phyloP scores from a whole-genome alignment of 495 filamentous ascomycete genomes.

The Xeromyces bisporus region DNA sequence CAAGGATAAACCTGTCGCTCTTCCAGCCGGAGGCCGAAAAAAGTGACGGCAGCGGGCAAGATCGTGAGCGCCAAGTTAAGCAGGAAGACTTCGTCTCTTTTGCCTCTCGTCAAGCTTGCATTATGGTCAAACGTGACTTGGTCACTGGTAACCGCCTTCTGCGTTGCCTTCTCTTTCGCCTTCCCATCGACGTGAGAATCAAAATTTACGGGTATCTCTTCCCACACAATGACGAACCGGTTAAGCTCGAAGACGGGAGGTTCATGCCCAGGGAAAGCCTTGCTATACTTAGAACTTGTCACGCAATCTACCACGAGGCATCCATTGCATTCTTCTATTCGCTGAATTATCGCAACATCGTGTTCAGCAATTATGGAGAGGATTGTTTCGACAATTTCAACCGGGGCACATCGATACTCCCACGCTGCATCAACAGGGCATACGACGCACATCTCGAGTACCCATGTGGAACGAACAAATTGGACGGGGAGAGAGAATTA shows the following conservation, averaged over 20 bases:
- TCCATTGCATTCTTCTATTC: slow-evolving; percentile 10
- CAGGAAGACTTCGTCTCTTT: neutral
- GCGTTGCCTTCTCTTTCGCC: slow-evolving; percentile 4
- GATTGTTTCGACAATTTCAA: slow-evolving; percentile 4
- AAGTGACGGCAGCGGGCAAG: slow-evolving; percentile 1
- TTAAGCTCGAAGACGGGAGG: slow-evolving; percentile 5
- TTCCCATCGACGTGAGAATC: slow-evolving; percentile 5
- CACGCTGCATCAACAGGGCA: slow-evolving; percentile 1
- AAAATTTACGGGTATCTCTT: slow-evolving; percentile 5
- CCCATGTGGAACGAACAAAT: neutral
- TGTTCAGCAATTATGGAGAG: slow-evolving; percentile 9
- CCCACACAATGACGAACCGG: slow-evolving; percentile 1
- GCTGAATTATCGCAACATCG: slow-evolving; percentile 15
- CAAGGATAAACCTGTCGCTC: neutral
- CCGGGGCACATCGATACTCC: slow-evolving; percentile 2
- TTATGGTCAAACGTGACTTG: slow-evolving; percentile 1
- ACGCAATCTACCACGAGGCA: slow-evolving; percentile 9
- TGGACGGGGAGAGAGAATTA: neutral
- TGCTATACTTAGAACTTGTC: slow-evolving; percentile 5
- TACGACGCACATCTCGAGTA: neutral
- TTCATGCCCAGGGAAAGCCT: slow-evolving; percentile 1
- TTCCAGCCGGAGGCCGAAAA: slow-evolving; percentile 1
- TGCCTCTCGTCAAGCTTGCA: slow-evolving; percentile 1
- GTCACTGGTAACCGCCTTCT: slow-evolving; percentile 1
- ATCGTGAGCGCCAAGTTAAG: neutral